phyloP scores from a whole-genome alignment of 768 basidiomycete genomes.

The Mycena venus region DNA sequence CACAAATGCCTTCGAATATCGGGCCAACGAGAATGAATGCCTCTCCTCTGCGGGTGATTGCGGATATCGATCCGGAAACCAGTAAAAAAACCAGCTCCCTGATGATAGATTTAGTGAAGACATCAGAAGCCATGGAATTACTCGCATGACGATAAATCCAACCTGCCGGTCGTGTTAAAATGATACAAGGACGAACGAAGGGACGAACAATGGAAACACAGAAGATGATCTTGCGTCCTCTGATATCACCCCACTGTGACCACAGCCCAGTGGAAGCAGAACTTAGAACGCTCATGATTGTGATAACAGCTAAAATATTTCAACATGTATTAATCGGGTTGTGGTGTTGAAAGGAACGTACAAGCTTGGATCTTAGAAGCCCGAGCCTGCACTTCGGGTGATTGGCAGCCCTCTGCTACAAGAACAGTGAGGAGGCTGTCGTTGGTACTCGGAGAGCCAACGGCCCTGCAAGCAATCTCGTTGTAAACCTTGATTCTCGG shows the following conservation, averaged over 20 bases:
- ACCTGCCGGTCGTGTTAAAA: neutral
- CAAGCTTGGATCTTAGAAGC: constrained; percentile 82
- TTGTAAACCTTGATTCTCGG: constrained; percentile 87
- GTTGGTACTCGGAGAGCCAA: constrained; percentile 40
- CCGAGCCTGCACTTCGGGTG: constrained; percentile 72
- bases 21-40: constrained; percentile 82
- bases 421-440: neutral
- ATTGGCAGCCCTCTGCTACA: constrained; percentile 28
- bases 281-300: constrained; percentile 82
- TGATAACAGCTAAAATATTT: constrained; percentile 66
- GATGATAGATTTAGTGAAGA: constrained; percentile 25
- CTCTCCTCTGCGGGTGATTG: constrained; percentile 71
- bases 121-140: constrained; percentile 26
- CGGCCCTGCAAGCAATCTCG: constrained; percentile 76
- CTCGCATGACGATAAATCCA: constrained; percentile 83
- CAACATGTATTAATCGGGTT: neutral
- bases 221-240: constrained; percentile 84
- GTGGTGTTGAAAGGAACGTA: constrained; percentile 39
- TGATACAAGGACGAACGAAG: neutral
- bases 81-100: constrained; percentile 87
- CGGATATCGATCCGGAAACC: constrained; percentile 72
- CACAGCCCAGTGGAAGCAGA: constrained; percentile 90
- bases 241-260: constrained; percentile 82
- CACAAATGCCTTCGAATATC: constrained; percentile 82
- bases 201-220: constrained; percentile 63